Base-by-base conservation (phyloP, 192 early-diverging fungal species). In the Coemansia sp. region DNA sequence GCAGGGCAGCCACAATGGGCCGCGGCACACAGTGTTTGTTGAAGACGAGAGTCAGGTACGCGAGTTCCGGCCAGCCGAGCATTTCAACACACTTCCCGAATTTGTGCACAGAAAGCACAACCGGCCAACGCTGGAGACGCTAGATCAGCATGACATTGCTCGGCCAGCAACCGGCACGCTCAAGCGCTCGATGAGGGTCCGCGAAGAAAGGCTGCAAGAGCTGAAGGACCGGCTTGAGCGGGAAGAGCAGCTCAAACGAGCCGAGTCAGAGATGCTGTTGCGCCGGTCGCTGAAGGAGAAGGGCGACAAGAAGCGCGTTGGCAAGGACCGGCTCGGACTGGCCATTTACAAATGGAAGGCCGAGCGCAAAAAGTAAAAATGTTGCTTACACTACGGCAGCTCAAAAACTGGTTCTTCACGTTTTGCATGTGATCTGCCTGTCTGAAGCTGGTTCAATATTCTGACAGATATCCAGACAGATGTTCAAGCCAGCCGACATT, bases 271-370 rank as follows among this genome's bases (percentile, higher is more conserved):
- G 74, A 84, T 96, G 82, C 73, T 81, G 17, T 64, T 93, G 40
- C 91, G 93, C 48, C 88, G 87, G 59, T 82, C 87, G 26, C 69
- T 97, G 38, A 89, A 88, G 86, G 77, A 75, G 58, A 97, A 96
- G 78, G 94, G 94, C 21, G 61, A 81, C 31, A 87, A 82, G 70
- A 84, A 79, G 67, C 93, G 92, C 81, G 83, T 94, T 31, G 96
- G 94, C 53, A 83, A 69, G 15, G 94, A 97, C 67, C 76, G 70
- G 56, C 66, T 87, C 62, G 96, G 96, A 0, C 70, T 96, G 20
- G 73, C 90, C 11, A 79, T 92, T 36, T 96, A 95, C 83, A 97
- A 96, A 77, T 98, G 96, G 96, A 90, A 87, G 63, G 84, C 88
- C 3, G 89, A 90, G 52, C 82, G 95, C 54, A 94, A 94, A 71